Percentiles rank a stretch among this genome's conserved stretches.
Conservation (phyloP, 2,329 filamentous ascomycete genomes). For the Exophiala oligosperma region DNA sequence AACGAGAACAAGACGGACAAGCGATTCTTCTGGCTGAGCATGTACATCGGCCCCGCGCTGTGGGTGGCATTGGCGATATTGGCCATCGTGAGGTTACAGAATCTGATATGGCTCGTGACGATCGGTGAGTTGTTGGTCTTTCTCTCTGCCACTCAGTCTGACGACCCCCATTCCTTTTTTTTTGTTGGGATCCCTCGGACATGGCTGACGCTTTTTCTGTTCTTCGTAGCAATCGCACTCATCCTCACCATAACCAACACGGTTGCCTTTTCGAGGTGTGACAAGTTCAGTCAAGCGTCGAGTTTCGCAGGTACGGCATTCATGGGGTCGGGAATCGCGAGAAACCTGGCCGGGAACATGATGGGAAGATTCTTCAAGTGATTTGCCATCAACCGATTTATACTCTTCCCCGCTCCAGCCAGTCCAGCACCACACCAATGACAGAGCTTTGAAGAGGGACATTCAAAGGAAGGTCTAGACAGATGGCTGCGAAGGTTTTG, state of each 20-base stretch:
- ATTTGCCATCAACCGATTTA: no score
- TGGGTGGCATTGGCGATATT: conserved; percentile 51
- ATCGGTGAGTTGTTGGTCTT: conserved; percentile 43
- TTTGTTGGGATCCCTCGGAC: background rate
- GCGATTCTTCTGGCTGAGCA: conserved; percentile 53
- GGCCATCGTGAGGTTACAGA: conserved; percentile 47
- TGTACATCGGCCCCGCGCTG: conserved; percentile 49
- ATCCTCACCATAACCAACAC: conserved; percentile 54
- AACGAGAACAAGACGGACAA: conserved; percentile 50
- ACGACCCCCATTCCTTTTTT: background rate
- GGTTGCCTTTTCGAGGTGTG: conserved; percentile 52
- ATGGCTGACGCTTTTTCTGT: background rate
- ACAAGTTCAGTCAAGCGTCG: conserved; percentile 58
- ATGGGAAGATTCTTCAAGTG: conserved; percentile 30
- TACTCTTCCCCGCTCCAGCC: no score
- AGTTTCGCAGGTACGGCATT: conserved; percentile 58
- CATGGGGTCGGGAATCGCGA: conserved; percentile 44
- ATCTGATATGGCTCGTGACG: conserved; percentile 52
- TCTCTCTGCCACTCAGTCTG: background rate
- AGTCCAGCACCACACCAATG: no score
- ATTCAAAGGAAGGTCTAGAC: background rate
- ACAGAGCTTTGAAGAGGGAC: background rate
- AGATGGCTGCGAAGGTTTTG: background rate
- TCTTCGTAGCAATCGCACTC: conserved; percentile 46
- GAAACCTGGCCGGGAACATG: conserved; percentile 28